phyloP scores from a whole-genome alignment of 2,329 filamentous ascomycete genomes.

The Cercospora canescens region DNA sequence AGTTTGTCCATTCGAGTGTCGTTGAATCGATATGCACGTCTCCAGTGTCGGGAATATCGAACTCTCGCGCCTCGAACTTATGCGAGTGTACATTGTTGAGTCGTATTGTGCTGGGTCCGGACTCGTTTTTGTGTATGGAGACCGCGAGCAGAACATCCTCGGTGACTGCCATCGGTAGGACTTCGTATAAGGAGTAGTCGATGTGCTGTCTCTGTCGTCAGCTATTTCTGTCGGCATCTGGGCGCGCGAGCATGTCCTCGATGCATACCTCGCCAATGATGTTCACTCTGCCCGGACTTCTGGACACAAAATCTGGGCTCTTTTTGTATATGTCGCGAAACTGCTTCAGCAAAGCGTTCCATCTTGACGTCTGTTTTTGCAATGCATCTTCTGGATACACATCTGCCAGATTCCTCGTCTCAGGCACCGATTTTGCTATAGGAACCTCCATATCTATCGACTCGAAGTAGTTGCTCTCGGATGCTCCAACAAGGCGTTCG shows the following conservation, averaged over 20 bases:
- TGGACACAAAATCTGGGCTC: slow-evolving; percentile 75
- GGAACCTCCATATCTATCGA: neutral
- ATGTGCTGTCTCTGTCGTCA: slow-evolving; percentile 63
- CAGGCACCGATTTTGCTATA: slow-evolving; percentile 58
- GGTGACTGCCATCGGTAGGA: slow-evolving; percentile 92
- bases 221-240: neutral
- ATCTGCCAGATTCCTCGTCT: slow-evolving; percentile 71
- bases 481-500: neutral
- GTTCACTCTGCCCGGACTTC: slow-evolving; percentile 93
- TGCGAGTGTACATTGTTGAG: slow-evolving; percentile 76
- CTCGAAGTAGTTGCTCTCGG: neutral
- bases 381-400: slow-evolving; percentile 80
- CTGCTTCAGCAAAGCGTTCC: slow-evolving; percentile 68
- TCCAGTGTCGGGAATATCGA: slow-evolving; percentile 64
- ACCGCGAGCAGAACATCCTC: slow-evolving; percentile 90
- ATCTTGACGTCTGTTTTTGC: slow-evolving; percentile 67
- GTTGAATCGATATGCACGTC: slow-evolving; percentile 72
- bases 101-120: slow-evolving; percentile 63
- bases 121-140: slow-evolving; percentile 53
- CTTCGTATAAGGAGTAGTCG: slow-evolving; percentile 95
- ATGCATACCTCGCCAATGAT: slow-evolving; percentile 78
- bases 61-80: slow-evolving; percentile 75
- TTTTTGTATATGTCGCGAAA: slow-evolving; percentile 73
- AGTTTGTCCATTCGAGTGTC: slow-evolving; percentile 94
- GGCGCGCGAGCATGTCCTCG: neutral